These are phyloP conservation scores for Fusarium beomiforme DNA, from an alignment of 2,329 filamentous ascomycete species.

Conservation along the genomic window DNA sequence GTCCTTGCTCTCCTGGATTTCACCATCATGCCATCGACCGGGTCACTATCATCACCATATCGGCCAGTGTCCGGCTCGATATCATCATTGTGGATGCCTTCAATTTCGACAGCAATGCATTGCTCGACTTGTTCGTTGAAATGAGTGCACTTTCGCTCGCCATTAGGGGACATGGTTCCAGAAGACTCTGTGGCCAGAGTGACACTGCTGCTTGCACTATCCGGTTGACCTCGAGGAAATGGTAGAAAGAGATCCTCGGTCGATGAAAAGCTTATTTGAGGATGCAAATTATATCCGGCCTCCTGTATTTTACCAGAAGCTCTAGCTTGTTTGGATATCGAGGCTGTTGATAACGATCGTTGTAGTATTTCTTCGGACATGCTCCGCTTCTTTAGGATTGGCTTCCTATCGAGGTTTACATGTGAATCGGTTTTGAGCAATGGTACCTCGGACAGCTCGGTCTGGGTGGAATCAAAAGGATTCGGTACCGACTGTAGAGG, in stretches of 20 bases:
- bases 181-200: slow-evolving; percentile 76
- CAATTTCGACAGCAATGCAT: slow-evolving; percentile 87
- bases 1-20: slow-evolving; percentile 69
- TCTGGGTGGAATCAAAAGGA: slow-evolving; percentile 59
- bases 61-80: slow-evolving; percentile 73
- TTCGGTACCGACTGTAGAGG: slow-evolving; percentile 80
- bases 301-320: slow-evolving; percentile 86
- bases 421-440: slow-evolving; percentile 70
- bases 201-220: slow-evolving; percentile 69
- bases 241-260: slow-evolving; percentile 76
- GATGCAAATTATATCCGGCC: slow-evolving; percentile 61
- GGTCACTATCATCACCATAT: slow-evolving; percentile 69
- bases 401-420: slow-evolving; percentile 75
- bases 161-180: slow-evolving; percentile 68
- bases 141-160: slow-evolving; percentile 85
- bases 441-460: slow-evolving; percentile 52
- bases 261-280: slow-evolving; percentile 68
- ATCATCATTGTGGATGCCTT: slow-evolving; percentile 67
- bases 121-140: slow-evolving; percentile 96
- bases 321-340: slow-evolving; percentile 89
- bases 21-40: slow-evolving; percentile 86
- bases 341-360: slow-evolving; percentile 85
- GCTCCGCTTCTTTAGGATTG: slow-evolving; percentile 94
- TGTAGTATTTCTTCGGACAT: slow-evolving; percentile 96
- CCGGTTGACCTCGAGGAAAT: slow-evolving; percentile 69